Base-by-base conservation (phyloP, 345 rosid species). In the Gossypium raimondii region DNA sequence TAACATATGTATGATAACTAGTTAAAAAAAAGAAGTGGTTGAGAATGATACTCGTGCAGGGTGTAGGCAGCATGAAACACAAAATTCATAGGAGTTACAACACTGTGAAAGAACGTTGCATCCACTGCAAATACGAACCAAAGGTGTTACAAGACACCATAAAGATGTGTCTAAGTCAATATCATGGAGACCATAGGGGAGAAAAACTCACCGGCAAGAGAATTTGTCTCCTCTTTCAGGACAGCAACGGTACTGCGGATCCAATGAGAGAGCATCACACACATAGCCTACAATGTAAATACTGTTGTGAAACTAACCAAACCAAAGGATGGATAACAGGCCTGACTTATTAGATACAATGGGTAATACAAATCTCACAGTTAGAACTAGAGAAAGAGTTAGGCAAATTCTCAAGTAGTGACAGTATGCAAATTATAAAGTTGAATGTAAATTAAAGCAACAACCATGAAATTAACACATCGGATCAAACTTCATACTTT, bases 51-150 rank as follows among this genome's bases (percentile, higher is more conserved):
- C 97, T 85, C 80, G 82, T 75, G 89, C 75, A 43, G 98, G 97
- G 78, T 86, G 81, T 64, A 86, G 84, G 79, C 98, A 90, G 86
- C 98, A 94, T 24, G 98, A 88, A 80, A 94, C 97, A 59, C 98
- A 94, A 83, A 70, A 90, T 61, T 92, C 98, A 79, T 94, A 92
- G 65, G 97, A 89, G 79, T 80, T 87, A 78, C 98, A 94, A 72
- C 97, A 94, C 77, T 86, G 87, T 20, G 93, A 86, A 79, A 86
- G 85, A 67, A 88, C 82, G 74, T 86, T 86, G 89, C 98, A 94
- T 79, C 97, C 97, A 74, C 93, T 92, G 76, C 58, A 82, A 78
- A 76, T 24, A 75, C 74, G 27, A 76, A 75, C 44, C 69, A 67
- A 65, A 61, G 63, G 61, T 67, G 6, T 74, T 55, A 67, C 29